These are phyloP conservation scores for Penicillium palitans DNA, from an alignment of 2,329 filamentous ascomycete species.

Conservation along the genomic window DNA sequence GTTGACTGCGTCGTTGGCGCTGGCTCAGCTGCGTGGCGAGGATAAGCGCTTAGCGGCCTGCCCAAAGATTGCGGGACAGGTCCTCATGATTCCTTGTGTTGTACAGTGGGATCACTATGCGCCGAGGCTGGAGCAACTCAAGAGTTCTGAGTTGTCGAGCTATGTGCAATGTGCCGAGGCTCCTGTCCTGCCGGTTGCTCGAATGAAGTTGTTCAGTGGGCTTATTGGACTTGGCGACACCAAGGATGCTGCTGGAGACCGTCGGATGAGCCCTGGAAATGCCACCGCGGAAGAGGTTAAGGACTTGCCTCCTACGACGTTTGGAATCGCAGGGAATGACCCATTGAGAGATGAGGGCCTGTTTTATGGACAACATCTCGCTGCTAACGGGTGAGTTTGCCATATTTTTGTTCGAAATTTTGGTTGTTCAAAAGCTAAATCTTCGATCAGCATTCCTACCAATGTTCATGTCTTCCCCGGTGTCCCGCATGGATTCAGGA, in stretches of 20 bases:
- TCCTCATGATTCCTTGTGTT: slow-evolving; percentile 54
- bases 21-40: slow-evolving; percentile 40
- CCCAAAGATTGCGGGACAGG: slow-evolving; percentile 50
- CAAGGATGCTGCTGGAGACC: slow-evolving; percentile 31
- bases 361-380: slow-evolving; percentile 47
- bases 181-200: slow-evolving; percentile 49
- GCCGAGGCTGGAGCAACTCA: slow-evolving; percentile 38
- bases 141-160: slow-evolving; percentile 45
- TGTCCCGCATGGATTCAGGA: slow-evolving; percentile 54
- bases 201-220: slow-evolving; percentile 36
- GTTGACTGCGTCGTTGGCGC: slow-evolving; percentile 45
- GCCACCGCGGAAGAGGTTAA: slow-evolving; percentile 34
- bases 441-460: slow-evolving; percentile 48
- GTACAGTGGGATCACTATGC: slow-evolving; percentile 39
- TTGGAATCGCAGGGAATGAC: slow-evolving; percentile 51
- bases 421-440: not conserved
- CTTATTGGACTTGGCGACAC: slow-evolving; percentile 28
- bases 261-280: slow-evolving; percentile 44
- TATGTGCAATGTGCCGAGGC: slow-evolving; percentile 51
- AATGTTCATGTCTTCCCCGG: slow-evolving; percentile 53
- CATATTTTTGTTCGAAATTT: not conserved
- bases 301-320: slow-evolving; percentile 47
- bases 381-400: slow-evolving; percentile 45
- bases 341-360: slow-evolving; percentile 53
- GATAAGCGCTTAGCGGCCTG: slow-evolving; percentile 20